phyloP scores from a whole-genome alignment of 495 filamentous ascomycete species.

The Trichoderma gamsii region DNA sequence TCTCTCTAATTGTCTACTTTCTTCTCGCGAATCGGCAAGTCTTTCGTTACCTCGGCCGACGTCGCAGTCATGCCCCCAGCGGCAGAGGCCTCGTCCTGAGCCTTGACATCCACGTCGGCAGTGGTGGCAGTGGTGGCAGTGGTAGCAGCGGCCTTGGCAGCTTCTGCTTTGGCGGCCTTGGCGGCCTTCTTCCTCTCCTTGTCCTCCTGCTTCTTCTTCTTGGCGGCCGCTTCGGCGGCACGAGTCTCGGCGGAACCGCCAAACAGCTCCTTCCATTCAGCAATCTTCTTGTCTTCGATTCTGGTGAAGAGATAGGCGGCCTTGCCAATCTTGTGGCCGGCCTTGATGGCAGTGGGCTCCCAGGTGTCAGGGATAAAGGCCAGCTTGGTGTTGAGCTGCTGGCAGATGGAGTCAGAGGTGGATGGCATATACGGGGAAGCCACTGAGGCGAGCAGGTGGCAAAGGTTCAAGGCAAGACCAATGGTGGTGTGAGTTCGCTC shows the following conservation, averaged over 20 bases:
- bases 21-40: conserved; percentile 26
- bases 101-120: conserved; percentile 5
- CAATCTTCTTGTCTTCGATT: conserved; percentile 75
- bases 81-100: conserved; percentile 12
- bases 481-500: conserved; percentile 70
- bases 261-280: conserved; percentile 74
- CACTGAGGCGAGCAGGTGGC: conserved; percentile 71
- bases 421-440: conserved; percentile 79
- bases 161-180: conserved; percentile 36
- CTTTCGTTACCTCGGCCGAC: conserved; percentile 20
- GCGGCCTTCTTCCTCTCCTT: conserved; percentile 46
- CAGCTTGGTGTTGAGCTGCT: conserved; percentile 62
- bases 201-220: conserved; percentile 50
- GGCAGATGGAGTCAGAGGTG: conserved; percentile 65
- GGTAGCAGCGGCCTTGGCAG: conserved; percentile 19
- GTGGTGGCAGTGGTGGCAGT: conserved; percentile 17
- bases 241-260: conserved; percentile 62
- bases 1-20: conserved; percentile 12
- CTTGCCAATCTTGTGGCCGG: conserved; percentile 76
- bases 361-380: conserved; percentile 67
- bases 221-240: conserved; percentile 55
- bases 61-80: neutral
- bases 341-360: conserved; percentile 53
- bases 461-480: conserved; percentile 73
- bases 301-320: conserved; percentile 75